Base-by-base conservation (phyloP, 306 rosid species). In the Medicago truncatula region DNA sequence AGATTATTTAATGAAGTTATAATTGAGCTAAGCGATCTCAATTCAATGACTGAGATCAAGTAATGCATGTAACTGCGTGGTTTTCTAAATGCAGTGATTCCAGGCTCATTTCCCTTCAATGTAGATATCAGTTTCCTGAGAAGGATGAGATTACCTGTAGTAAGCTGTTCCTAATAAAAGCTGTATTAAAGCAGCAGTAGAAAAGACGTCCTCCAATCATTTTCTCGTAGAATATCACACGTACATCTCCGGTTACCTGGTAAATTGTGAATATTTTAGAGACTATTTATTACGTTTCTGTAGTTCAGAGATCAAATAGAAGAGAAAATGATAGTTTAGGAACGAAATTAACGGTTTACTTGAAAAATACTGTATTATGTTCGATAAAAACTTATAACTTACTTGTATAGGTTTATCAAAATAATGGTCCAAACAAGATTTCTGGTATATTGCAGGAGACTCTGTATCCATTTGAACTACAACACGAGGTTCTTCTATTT, bases 381-480 rank as follows among this genome's bases (percentile, higher is more conserved):
- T 7, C 20, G 20, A 40, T 28, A 14, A 8, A 58, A 34, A 43
- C 9, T 44, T 52, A 20, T 71, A 28, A 71, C 90, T 87, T 87
- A 94, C 97, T 69, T 76, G 85, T 10, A 92, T 71, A 67, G 99
- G 99, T 75, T 82, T 82, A 47, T 88, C 88, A 67, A 92, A 92
- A 82, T 87, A 87, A 85, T 85, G 91, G 54, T 90, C 98, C 85
- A 96, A 96, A 81, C 93, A 90, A 9, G 88, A 77, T 43, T 92
- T 96, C 54, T 92, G 83, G 85, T 90, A 89, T 21, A 92, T 83
- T 2, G 81, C 83, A 58, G 99, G 84, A 84, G 81, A 85, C 84
- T 92, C 99, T 2, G 98, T 96, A 74, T 96, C 99, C 99, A 96
- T 92, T 84, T 92, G 99, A 67, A 92, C 96, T 15, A 90, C 88